Evolutionary conservation across 208 protist species (phyloP).

Genomic region (Crithidia bombi): DNA sequence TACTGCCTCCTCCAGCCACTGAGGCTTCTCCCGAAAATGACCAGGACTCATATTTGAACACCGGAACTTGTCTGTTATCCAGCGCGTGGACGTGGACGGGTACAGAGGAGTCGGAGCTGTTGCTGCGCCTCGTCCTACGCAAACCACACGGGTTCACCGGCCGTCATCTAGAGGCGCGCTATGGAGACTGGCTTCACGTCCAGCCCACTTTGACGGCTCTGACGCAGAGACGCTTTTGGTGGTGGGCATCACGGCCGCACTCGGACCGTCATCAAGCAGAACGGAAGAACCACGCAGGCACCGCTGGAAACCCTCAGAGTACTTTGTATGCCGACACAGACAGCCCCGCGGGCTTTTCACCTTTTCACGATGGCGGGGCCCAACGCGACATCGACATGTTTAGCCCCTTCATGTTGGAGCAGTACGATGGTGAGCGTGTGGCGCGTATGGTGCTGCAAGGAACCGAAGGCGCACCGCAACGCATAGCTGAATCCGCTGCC

Average conservation of each 20-base stretch:
- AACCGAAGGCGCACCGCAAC: neutral
- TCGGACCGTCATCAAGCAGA: too few relatives aligned
- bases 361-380: neutral
- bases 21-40: neutral
- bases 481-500: neutral
- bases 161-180: slow-evolving; percentile 49
- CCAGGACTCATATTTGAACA: neutral
- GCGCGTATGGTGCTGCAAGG: slow-evolving; percentile 25
- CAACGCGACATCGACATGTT: neutral
- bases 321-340: too few relatives aligned
- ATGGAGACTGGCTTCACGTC: slow-evolving; percentile 63
- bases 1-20: too few relatives aligned
- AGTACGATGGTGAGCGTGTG: slow-evolving; percentile 39
- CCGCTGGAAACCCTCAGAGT: too few relatives aligned
- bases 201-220: slow-evolving; percentile 37
- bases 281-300: too few relatives aligned
- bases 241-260: slow-evolving; percentile 7
- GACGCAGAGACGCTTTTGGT: slow-evolving; percentile 21
- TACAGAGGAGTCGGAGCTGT: slow-evolving; percentile 55
- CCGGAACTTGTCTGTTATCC: neutral
- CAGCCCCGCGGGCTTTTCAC: too few relatives aligned
- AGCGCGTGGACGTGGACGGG: slow-evolving; percentile 19
- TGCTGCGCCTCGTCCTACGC: slow-evolving; percentile 61
- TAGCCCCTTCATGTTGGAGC: slow-evolving; percentile 21
- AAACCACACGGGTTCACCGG: slow-evolving; percentile 44